Conservation (phyloP, 176 grass and related monocot genomes). For the Juncus inflexus region DNA sequence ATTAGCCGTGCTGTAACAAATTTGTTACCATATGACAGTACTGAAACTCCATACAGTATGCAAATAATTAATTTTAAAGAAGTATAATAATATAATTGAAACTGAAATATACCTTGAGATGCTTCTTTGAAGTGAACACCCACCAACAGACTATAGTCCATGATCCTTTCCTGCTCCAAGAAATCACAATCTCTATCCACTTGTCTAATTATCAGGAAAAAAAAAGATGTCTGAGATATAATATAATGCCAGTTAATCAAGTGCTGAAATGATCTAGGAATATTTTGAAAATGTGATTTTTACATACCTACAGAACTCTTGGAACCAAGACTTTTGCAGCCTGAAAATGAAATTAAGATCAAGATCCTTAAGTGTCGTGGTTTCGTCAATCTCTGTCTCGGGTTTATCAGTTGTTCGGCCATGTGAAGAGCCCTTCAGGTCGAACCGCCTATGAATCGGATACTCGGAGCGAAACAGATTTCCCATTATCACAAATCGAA, state of each 20-base stretch:
- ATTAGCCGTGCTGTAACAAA: no score
- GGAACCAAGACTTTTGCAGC: constrained; percentile 80
- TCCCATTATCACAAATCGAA: constrained; percentile 99
- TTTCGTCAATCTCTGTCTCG: constrained; percentile 84
- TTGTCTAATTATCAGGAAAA: constrained; percentile 52
- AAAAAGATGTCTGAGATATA: neutral
- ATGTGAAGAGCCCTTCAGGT: constrained; percentile 98
- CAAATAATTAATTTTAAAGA: neutral
- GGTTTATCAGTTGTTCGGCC: constrained; percentile 86
- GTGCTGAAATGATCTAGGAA: no score
- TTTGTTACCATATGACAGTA: no score
- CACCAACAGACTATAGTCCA: constrained; percentile 97
- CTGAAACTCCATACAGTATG: no score
- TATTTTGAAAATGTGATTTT: neutral
- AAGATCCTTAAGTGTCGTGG: constrained; percentile 94
- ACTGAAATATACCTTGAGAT: constrained; percentile 15
- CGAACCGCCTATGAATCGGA: constrained; percentile 87
- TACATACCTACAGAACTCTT: constrained; percentile 87
- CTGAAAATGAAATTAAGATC: constrained; percentile 99
- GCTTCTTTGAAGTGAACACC: constrained; percentile 72
- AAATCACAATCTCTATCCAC: constrained; percentile 96
- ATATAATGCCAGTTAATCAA: neutral
- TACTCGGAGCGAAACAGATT: constrained; percentile 84
- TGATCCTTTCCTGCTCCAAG: constrained; percentile 94
- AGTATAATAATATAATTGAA: neutral